phyloP scores from a whole-genome alignment of 2,329 filamentous ascomycete species.

The Epichloe scottii region DNA sequence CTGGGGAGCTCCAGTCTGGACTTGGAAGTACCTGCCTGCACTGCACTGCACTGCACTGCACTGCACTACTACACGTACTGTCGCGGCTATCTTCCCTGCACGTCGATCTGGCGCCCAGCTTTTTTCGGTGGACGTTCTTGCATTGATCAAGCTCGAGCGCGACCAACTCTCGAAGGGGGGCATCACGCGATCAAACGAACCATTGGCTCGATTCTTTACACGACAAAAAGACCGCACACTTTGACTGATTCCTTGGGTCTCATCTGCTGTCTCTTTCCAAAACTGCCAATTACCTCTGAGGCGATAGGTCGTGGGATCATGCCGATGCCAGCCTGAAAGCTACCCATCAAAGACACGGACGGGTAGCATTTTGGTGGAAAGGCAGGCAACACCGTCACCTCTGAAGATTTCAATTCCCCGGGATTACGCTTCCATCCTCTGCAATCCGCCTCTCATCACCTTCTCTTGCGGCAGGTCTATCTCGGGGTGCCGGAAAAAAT shows the following conservation, averaged over 20 bases:
- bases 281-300: not conserved
- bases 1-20: not conserved
- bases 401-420: not conserved
- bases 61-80: not conserved
- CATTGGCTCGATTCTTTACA: not conserved
- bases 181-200: not conserved
- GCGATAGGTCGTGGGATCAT: not conserved
- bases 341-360: not conserved
- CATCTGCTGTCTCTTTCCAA: not conserved
- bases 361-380: not conserved
- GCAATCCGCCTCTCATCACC: not conserved
- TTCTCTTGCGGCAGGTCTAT: not conserved
- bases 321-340: slow-evolving; percentile 5
- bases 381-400: not conserved
- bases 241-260: not conserved
- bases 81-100: not conserved
- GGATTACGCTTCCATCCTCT: not conserved
- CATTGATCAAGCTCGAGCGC: not conserved
- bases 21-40: not conserved
- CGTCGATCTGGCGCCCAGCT: not conserved
- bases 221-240: not conserved
- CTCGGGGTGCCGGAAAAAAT: not conserved
- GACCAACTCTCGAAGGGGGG: not conserved
- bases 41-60: not conserved
- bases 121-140: not conserved